phyloP scores from a whole-genome alignment of 768 basidiomycete genomes.

The Hemileccinum rubropunctum region DNA sequence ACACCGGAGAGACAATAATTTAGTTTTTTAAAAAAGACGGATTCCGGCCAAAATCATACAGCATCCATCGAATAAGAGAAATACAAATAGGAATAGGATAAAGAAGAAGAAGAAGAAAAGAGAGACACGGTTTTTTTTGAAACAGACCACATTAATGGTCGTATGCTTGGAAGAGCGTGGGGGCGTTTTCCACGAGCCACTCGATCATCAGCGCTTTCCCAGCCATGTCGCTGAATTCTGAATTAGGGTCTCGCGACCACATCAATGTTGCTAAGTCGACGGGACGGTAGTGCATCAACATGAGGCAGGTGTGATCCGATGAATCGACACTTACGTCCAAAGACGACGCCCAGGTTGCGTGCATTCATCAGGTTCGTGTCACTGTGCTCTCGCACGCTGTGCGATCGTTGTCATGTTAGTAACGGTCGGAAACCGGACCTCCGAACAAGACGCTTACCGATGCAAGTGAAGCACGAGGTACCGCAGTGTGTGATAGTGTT shows the following conservation, averaged over 20 bases:
- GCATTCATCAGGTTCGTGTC: conserved; percentile 90
- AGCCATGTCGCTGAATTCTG: conserved; percentile 97
- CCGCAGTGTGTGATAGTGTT: conserved; percentile 85
- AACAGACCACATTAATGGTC: too few relatives aligned
- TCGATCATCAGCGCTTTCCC: conserved; percentile 91
- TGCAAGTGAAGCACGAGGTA: conserved; percentile 85
- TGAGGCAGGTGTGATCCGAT: neutral
- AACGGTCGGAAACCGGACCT: neutral
- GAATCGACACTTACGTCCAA: conserved; percentile 76
- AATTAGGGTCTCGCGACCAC: conserved; percentile 79
- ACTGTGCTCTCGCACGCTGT: conserved; percentile 58
- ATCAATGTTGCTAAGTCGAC: conserved; percentile 77
- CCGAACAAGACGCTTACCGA: conserved; percentile 48
- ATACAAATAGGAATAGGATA: conserved; percentile 34
- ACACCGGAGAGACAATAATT: conserved; percentile 19
- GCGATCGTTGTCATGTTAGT: conserved; percentile 2
- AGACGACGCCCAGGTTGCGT: conserved; percentile 94
- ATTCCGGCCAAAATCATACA: conserved; percentile 13
- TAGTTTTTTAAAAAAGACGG: conserved; percentile 7
- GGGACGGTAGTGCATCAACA: neutral
- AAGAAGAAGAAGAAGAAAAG: conserved; percentile 1
- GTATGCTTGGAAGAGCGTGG: conserved; percentile 43
- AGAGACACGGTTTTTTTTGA: too few relatives aligned
- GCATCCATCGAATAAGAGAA: conserved; percentile 11
- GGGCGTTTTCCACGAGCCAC: conserved; percentile 92